These are phyloP conservation scores for Halophytophthora batemanensis DNA, from an alignment of 352 stramenopile genomes.

Conservation along the genomic window DNA sequence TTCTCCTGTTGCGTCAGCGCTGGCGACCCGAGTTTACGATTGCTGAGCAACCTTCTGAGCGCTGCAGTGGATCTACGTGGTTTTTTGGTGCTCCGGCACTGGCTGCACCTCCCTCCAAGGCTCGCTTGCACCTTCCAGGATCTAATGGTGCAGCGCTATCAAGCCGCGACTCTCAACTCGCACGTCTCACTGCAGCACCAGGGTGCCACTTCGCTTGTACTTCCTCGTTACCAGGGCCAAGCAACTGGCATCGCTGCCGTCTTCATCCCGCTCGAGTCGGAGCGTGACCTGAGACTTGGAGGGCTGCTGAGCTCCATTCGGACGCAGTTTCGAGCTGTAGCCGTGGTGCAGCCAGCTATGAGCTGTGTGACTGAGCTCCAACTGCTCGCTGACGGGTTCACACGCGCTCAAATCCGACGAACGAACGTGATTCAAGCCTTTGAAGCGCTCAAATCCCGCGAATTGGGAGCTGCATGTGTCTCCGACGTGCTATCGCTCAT, in stretches of 20 bases:
- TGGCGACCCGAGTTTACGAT: conserved; percentile 1
- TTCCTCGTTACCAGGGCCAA: conserved; percentile 14
- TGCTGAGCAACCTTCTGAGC: conserved; percentile 13
- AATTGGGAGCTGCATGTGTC: conserved; percentile 6
- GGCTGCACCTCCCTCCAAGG: conserved; percentile 11
- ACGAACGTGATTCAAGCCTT: conserved; percentile 22
- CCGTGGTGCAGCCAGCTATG: conserved; percentile 19
- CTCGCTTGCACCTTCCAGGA: conserved; percentile 11
- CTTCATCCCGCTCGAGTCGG: conserved; percentile 27
- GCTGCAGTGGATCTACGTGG: conserved; percentile 16
- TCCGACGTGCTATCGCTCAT: conserved; percentile 24
- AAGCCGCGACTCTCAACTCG: conserved; percentile 1
- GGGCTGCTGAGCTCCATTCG: conserved; percentile 24
- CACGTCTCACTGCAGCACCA: conserved; percentile 7
- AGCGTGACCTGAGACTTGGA: conserved; percentile 6
- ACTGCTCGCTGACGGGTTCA: conserved; percentile 30
- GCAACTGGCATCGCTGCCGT: conserved; percentile 9
- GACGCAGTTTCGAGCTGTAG: conserved; percentile 29
- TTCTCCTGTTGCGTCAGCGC: conserved; percentile 17
- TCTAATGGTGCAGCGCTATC: conserved; percentile 18
- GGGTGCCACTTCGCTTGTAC: conserved; percentile 14
- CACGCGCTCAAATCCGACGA: conserved; percentile 5
- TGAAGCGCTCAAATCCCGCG: conserved; percentile 14
- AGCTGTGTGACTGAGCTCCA: conserved; percentile 25
- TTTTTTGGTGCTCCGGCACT: conserved; percentile 20